phyloP scores from a whole-genome alignment of 495 filamentous ascomycete species.

The Parathielavia appendiculata region DNA sequence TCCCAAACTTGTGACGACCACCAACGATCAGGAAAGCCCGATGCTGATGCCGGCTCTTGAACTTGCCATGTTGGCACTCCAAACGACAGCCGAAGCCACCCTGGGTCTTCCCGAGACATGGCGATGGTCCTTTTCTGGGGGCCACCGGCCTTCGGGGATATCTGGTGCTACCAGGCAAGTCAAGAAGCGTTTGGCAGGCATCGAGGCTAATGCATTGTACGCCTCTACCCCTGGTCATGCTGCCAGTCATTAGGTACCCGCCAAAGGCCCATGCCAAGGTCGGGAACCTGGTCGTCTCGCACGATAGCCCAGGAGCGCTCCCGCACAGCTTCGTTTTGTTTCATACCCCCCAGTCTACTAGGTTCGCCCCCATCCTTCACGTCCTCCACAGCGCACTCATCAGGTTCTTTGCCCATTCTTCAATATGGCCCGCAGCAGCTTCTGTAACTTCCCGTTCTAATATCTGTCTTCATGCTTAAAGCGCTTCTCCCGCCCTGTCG shows the following conservation, averaged over 20 bases:
- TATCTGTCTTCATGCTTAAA: conserved; percentile 16
- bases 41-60: conserved; percentile 18
- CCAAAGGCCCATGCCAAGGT: conserved; percentile 20
- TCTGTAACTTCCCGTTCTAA: conserved; percentile 24
- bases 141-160: conserved; percentile 13
- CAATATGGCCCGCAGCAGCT: conserved; percentile 20
- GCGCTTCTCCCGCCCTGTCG: conserved; percentile 20
- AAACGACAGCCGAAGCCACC: conserved; percentile 13
- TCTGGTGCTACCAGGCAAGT: conserved; percentile 13
- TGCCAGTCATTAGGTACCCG: conserved; percentile 18
- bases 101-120: conserved; percentile 9
- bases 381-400: conserved; percentile 15
- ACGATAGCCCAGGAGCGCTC: conserved; percentile 23
- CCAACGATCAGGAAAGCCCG: conserved; percentile 9
- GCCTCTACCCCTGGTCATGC: conserved; percentile 22
- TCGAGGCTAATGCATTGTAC: conserved; percentile 12
- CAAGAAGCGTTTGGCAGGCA: conserved; percentile 26
- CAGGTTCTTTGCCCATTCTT: conserved; percentile 16
- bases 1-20: conserved; percentile 1
- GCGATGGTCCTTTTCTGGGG: conserved; percentile 13
- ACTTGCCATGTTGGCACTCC: conserved; percentile 8
- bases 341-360: conserved; percentile 22
- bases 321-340: conserved; percentile 28
- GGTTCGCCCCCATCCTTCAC: conserved; percentile 10
- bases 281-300: conserved; percentile 6